Conservation (phyloP, 768 basidiomycete species). For the Pleurotus tuber-regium region DNA sequence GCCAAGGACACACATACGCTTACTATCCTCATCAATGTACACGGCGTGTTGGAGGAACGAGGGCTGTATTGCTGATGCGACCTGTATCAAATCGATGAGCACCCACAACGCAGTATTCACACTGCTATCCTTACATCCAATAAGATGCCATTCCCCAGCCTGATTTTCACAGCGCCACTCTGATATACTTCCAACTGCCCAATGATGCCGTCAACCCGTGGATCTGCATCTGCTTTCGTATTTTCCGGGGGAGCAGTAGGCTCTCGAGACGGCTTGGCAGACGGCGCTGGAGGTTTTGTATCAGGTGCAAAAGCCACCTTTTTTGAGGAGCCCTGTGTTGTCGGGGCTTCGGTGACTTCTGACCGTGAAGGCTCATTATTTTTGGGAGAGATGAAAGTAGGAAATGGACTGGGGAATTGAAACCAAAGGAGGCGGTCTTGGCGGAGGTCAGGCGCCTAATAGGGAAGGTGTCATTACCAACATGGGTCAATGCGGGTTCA, state of each 20-base stretch:
- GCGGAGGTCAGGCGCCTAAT: slow-evolving; percentile 46
- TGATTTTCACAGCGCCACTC: slow-evolving; percentile 86
- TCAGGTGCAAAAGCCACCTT: slow-evolving; percentile 67
- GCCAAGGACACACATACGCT: slow-evolving; percentile 72
- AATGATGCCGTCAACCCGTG: slow-evolving; percentile 68
- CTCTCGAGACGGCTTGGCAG: slow-evolving; percentile 22
- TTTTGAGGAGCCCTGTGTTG: slow-evolving; percentile 31
- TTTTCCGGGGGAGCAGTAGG: slow-evolving; percentile 25
- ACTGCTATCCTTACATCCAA: slow-evolving; percentile 59
- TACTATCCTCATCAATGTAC: slow-evolving; percentile 58
- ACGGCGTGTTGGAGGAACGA: slow-evolving; percentile 90
- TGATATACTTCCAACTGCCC: slow-evolving; percentile 84
- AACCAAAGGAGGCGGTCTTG: slow-evolving; percentile 82
- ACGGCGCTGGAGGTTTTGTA: slow-evolving; percentile 41
- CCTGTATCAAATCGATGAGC: slow-evolving; percentile 37
- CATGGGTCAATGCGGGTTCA: background rate
- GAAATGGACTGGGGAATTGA: slow-evolving; percentile 88
- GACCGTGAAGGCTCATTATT: slow-evolving; percentile 22
- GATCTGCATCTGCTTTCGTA: slow-evolving; percentile 26
- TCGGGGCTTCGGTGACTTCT: slow-evolving; percentile 23
- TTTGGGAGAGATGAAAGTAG: slow-evolving; percentile 52
- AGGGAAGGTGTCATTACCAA: background rate
- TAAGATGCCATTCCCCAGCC: slow-evolving; percentile 75
- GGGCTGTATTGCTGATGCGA: slow-evolving; percentile 77
- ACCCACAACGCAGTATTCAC: slow-evolving; percentile 6